These are phyloP conservation scores for Bryopsis sp. DNA, from an alignment of 139 green algal species.

Conservation along the genomic window DNA sequence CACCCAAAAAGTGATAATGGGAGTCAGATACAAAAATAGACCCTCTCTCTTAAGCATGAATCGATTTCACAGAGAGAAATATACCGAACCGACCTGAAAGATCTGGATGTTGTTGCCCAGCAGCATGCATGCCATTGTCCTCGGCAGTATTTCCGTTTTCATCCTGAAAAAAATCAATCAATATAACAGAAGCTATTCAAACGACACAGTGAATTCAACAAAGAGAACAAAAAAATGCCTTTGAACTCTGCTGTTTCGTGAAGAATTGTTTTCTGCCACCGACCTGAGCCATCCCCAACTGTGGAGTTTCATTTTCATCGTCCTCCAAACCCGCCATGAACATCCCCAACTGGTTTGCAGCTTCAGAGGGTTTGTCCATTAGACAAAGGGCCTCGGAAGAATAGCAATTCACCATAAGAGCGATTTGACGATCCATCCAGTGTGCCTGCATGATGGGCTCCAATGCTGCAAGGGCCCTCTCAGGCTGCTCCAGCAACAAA, in stretches of 20 bases:
- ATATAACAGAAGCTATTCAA: constrained; percentile 3
- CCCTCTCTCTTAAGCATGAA: no score
- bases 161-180: no score
- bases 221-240: neutral
- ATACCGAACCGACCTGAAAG: no score
- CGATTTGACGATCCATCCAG: neutral
- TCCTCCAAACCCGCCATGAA: constrained; percentile 1
- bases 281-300: neutral
- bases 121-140: no score
- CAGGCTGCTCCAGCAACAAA: neutral
- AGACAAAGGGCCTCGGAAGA: constrained; percentile 1
- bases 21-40: no score
- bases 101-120: no score
- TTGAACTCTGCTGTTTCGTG: neutral
- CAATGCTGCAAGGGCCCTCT: neutral
- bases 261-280: neutral
- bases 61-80: no score
- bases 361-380: neutral
- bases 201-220: neutral
- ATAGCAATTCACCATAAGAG: neutral
- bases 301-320: neutral
- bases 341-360: neutral
- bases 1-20: no score
- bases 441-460: neutral
- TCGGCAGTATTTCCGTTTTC: no score